phyloP scores from a whole-genome alignment of 768 basidiomycete genomes.

The Leccinum variicolor region DNA sequence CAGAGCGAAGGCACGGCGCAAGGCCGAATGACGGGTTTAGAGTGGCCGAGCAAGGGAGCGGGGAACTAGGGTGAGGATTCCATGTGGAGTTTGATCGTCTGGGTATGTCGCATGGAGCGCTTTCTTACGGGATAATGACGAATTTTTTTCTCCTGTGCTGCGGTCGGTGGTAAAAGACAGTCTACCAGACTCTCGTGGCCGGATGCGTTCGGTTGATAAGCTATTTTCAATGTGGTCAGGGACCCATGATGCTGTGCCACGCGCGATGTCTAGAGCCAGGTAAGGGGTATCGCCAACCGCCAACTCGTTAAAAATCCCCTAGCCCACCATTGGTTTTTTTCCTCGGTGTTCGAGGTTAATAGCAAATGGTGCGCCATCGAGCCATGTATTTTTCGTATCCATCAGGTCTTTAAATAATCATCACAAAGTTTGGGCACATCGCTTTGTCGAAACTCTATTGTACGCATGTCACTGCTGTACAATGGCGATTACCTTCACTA shows the following conservation, averaged over 20 bases:
- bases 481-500: background rate
- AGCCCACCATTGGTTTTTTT: background rate
- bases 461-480: background rate
- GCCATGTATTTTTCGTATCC: background rate
- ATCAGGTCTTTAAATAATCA: background rate
- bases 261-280: background rate
- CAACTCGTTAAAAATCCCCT: background rate
- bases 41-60: background rate
- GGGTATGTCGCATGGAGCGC: conserved; percentile 9
- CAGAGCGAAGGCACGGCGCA: conserved; percentile 27
- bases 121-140: conserved; percentile 3
- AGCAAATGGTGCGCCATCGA: background rate
- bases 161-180: background rate
- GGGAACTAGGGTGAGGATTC: background rate
- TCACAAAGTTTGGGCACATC: background rate
- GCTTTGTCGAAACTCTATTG: no score
- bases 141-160: background rate
- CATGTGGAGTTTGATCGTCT: background rate
- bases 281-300: background rate
- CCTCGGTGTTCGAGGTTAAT: background rate
- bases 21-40: conserved; percentile 10
- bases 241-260: background rate
- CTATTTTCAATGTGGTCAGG: background rate
- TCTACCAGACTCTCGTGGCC: background rate
- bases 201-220: background rate